phyloP scores from a whole-genome alignment of 2,329 filamentous ascomycete genomes.

The Tolypocladium ovalisporum region DNA sequence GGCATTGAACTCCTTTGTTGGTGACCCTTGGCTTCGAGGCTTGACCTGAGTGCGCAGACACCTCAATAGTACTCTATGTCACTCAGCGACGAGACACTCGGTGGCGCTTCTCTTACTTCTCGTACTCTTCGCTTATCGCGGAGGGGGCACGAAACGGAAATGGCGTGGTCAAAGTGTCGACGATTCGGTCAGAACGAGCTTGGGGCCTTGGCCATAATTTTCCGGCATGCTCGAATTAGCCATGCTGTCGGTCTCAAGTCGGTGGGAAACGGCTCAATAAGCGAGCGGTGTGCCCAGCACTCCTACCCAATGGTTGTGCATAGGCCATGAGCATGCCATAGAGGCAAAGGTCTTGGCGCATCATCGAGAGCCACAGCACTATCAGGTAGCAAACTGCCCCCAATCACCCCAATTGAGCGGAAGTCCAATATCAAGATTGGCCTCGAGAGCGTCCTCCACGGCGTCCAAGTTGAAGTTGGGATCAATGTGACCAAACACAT shows the following conservation, averaged over 20 bases:
- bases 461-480: conserved; percentile 42
- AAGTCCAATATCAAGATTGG: conserved; percentile 41
- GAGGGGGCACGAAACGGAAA: neutral
- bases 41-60: neutral
- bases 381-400: conserved; percentile 24
- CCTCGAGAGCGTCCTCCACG: conserved; percentile 42
- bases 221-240: neutral
- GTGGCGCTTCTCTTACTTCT: neutral
- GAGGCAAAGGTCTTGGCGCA: neutral
- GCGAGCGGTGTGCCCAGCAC: neutral
- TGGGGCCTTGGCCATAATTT: too few relatives aligned
- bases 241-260: neutral
- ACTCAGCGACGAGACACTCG: neutral
- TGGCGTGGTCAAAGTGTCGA: too few relatives aligned
- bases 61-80: neutral
- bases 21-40: neutral
- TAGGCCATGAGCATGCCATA: neutral
- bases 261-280: neutral
- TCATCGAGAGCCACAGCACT: neutral
- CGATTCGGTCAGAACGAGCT: neutral
- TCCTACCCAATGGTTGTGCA: neutral
- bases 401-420: conserved; percentile 41
- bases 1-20: neutral
- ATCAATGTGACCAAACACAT: conserved; percentile 44
- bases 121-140: neutral